phyloP scores from a whole-genome alignment of 139 green algal genomes.

The Yamagishiella unicocca region DNA sequence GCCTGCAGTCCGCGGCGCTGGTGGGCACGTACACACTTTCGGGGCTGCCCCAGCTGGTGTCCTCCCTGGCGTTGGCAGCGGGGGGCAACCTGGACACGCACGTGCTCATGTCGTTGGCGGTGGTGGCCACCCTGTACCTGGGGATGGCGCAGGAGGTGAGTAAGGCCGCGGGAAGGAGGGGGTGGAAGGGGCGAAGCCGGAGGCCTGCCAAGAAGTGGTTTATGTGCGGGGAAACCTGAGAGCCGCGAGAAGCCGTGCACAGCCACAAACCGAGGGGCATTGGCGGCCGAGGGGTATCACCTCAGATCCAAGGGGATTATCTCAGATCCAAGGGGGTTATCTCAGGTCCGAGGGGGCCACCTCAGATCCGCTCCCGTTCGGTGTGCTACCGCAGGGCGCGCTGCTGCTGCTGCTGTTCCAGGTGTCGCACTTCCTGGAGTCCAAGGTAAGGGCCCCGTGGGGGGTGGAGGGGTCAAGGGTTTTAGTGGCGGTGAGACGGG shows the following conservation, averaged over 20 bases:
- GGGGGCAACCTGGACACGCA: conserved; percentile 81
- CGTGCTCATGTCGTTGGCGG: conserved; percentile 86
- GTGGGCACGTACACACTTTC: conserved; percentile 53
- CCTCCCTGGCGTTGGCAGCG: conserved; percentile 48
- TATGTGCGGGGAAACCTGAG: too few species aligned
- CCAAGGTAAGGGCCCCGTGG: conserved; percentile 55
- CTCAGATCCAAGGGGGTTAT: too few species aligned
- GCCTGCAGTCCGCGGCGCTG: conserved; percentile 25
- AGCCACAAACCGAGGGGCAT: too few species aligned
- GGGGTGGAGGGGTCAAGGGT: neutral
- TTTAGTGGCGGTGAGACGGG: neutral
- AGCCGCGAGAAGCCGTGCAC: too few species aligned
- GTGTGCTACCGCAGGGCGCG: conserved; percentile 71
- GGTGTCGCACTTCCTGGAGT: conserved; percentile 77
- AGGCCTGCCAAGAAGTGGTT: neutral
- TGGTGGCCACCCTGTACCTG: conserved; percentile 78
- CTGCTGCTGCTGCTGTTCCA: conserved; percentile 90
- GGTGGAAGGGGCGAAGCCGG: neutral
- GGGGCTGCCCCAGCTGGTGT: conserved; percentile 65
- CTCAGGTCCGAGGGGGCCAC: too few species aligned
- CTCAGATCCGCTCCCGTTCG: neutral
- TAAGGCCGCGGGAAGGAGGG: neutral
- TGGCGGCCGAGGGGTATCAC: neutral
- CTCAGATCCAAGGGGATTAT: too few species aligned
- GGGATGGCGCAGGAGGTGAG: conserved; percentile 82